Base-by-base conservation (phyloP, 495 filamentous ascomycete species). In the Penicillium desertorum region DNA sequence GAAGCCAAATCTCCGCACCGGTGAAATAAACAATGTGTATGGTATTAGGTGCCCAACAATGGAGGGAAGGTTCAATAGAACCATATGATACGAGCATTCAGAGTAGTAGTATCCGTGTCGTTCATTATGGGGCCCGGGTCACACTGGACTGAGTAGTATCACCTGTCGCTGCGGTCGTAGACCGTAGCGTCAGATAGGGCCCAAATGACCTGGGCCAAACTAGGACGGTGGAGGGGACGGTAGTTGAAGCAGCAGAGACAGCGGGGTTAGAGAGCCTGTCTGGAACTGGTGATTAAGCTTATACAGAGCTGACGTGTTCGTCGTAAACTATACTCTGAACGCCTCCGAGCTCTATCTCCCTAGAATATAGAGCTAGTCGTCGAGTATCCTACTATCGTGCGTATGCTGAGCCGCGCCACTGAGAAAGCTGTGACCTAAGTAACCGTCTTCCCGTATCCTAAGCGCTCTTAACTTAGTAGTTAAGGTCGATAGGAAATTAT, bases 231-330 rank as follows among this genome's bases (percentile, higher is more conserved):
- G 39, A 42, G 39, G 39, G 12, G 43, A 45, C 43, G 43, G 43
- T 45, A 20, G 43, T 4, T 20, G 43, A 45, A 45, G 43, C 43
- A 45, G 43, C 9, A 45, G 8, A 12, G 43, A 45, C 9, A 45
- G 43, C 43, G 47, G 49, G 8, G 49, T 43, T 5, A 43, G 56
- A 37, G 46, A 57, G 54, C 54, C 45, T 36, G 37, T 57, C 54
- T 57, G 25, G n/a, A 50, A 57, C 46, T 50, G 46, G 46, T 57
- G 54, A 25, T 50, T 57, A 25, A 44, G 37, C 54, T 57, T 50
- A 17, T 57, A 57, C 37, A 57, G 19, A 45, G 51, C 54, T 44
- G 36, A 57, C 25, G 54, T 37, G 54, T 56, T 56, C 44, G 44
- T 56, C 12, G 53, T 56, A 14, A 56, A 56, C 48, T 48, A 47